Evolutionary conservation across 495 filamentous ascomycete genomes (phyloP).

Genomic region (Penicillium diatomitis): DNA sequence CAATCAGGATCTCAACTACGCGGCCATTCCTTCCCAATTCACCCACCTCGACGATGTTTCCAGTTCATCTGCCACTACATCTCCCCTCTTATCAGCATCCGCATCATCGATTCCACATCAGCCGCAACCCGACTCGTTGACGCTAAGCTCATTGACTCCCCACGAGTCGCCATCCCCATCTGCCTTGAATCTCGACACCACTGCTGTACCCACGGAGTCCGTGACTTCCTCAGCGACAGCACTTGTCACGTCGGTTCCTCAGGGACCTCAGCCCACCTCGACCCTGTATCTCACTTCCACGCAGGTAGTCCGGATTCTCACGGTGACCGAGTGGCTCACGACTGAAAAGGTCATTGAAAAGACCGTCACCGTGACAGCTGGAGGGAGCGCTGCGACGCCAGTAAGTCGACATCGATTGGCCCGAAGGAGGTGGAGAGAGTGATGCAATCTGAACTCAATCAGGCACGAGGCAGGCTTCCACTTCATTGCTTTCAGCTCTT

Average conservation of each 20-base stretch:
- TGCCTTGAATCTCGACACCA: too few relatives aligned
- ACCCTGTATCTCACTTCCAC: neutral
- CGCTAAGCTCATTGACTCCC: too few relatives aligned
- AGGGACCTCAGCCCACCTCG: neutral
- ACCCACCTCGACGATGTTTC: slow-evolving; percentile 4
- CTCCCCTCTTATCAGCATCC: neutral
- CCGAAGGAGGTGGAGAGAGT: neutral
- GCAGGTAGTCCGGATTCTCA: slow-evolving; percentile 3
- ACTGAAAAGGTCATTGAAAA: slow-evolving; percentile 7
- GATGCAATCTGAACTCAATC: neutral
- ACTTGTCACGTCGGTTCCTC: neutral
- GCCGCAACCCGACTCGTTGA: neutral
- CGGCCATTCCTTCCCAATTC: slow-evolving; percentile 31
- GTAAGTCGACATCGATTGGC: neutral
- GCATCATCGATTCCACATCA: neutral
- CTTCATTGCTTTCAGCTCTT: too few relatives aligned
- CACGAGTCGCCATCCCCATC: too few relatives aligned
- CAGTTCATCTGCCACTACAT: neutral
- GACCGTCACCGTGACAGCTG: slow-evolving; percentile 5
- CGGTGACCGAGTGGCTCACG: slow-evolving; percentile 15
- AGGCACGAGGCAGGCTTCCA: too few relatives aligned
- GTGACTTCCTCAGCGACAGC: too few relatives aligned
- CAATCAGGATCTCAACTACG: slow-evolving; percentile 29
- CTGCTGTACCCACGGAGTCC: too few relatives aligned
- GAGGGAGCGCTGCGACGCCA: too few relatives aligned